These are phyloP conservation scores for Arthrobotrys iridis DNA, from an alignment of 2,329 filamentous ascomycete species.

Conservation along the genomic window DNA sequence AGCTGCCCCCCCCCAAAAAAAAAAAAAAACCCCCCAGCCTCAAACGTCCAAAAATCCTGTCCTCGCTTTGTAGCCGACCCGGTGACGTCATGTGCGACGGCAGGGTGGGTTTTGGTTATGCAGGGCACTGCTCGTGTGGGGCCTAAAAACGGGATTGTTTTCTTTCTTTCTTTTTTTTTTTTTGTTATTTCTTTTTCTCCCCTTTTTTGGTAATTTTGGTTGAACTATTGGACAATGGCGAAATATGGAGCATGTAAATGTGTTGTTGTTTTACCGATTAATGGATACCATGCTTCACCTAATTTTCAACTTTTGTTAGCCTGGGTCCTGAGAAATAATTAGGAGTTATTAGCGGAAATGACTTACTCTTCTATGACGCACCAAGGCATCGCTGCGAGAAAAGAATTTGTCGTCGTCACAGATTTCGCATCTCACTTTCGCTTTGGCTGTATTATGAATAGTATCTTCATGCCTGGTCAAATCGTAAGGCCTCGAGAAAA, in stretches of 20 bases:
- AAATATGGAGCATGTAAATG: not conserved
- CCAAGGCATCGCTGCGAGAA: slow-evolving; percentile 91
- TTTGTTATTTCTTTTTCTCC: not conserved
- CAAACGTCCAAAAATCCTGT: slow-evolving; percentile 27
- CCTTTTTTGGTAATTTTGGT: not conserved
- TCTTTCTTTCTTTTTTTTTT: not conserved
- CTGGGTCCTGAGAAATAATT: slow-evolving; percentile 26
- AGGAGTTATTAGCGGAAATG: slow-evolving; percentile 16
- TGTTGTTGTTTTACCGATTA: slow-evolving; percentile 32
- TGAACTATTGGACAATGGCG: slow-evolving; percentile 22
- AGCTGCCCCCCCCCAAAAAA: slow-evolving; percentile 2
- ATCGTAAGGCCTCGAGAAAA: slow-evolving; percentile 96
- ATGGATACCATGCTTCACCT: slow-evolving; percentile 59
- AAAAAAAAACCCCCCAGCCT: not conserved
- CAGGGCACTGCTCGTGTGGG: slow-evolving; percentile 32
- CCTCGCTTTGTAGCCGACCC: slow-evolving; percentile 24
- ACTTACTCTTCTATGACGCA: slow-evolving; percentile 76
- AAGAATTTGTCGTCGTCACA: slow-evolving; percentile 98
- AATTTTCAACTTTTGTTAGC: slow-evolving; percentile 53
- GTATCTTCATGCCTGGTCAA: slow-evolving; percentile 96
- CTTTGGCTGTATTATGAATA: slow-evolving; percentile 92
- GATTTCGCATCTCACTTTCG: slow-evolving; percentile 90
- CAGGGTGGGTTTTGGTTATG: slow-evolving; percentile 34
- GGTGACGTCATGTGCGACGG: slow-evolving; percentile 45
- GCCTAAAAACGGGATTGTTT: slow-evolving; percentile 14